Conservation (phyloP, 1,284 basidiomycete species). For the Bondarzewia mesenterica region DNA sequence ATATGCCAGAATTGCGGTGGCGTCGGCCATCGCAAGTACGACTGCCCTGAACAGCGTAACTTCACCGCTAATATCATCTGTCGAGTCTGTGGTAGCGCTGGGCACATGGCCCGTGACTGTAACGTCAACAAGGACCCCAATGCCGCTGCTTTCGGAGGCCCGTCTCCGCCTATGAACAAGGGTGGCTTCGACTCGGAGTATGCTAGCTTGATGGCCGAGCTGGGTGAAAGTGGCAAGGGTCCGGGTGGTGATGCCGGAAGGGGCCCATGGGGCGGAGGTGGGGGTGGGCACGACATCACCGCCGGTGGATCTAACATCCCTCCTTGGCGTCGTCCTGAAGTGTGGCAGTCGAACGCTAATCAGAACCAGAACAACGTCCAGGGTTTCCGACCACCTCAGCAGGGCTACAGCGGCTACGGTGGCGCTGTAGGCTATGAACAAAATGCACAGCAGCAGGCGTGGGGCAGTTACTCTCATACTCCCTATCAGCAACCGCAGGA, state of each 20-base stretch:
- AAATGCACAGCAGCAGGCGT: constrained; percentile 28
- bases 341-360: constrained; percentile 54
- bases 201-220: constrained; percentile 93
- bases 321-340: constrained; percentile 81
- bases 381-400: constrained; percentile 28
- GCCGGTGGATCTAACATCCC: constrained; percentile 75
- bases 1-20: constrained; percentile 98
- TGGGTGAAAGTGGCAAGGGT: constrained; percentile 77
- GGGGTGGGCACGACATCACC: constrained; percentile 61
- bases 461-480: constrained; percentile 15
- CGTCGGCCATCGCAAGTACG: constrained; percentile 92
- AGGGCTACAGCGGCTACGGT: constrained; percentile 17
- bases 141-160: constrained; percentile 18
- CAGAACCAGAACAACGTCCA: constrained; percentile 22
- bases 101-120: constrained; percentile 96
- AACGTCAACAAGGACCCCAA: constrained; percentile 56
- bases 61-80: constrained; percentile 98
- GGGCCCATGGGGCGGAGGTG: constrained; percentile 53
- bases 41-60: constrained; percentile 93
- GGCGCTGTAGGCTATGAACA: constrained; percentile 25
- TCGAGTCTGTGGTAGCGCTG: constrained; percentile 89
- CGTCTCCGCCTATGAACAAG: constrained; percentile 34
- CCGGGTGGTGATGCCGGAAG: constrained; percentile 46
- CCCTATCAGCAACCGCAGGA: constrained; percentile 40
- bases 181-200: constrained; percentile 95